Evolutionary conservation across 352 stramenopile genomes (phyloP).

Genomic region (Phytopythium sindhum): DNA sequence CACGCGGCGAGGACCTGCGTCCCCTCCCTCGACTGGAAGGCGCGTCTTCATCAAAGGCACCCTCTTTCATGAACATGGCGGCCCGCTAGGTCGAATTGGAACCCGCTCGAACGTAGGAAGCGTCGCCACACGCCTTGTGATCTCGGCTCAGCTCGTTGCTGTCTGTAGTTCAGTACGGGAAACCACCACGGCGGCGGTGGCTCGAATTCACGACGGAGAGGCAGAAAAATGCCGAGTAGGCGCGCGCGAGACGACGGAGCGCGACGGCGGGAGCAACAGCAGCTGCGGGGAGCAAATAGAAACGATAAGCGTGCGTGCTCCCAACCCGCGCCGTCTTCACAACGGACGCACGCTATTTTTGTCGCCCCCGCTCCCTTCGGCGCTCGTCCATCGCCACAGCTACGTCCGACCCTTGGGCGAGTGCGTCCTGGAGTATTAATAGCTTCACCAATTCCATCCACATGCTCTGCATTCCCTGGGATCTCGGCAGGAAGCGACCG

Average conservation of each 20-base stretch:
- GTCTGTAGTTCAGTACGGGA: not conserved
- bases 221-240: slow-evolving; percentile 3
- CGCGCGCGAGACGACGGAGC: not conserved
- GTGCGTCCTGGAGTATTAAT: not conserved
- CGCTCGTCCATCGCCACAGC: not conserved
- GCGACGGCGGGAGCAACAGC: not conserved
- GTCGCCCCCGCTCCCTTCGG: not conserved
- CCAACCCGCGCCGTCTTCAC: not conserved
- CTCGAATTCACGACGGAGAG: not conserved
- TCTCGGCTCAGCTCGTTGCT: not conserved
- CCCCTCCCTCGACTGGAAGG: slow-evolving; percentile 17
- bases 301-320: not conserved
- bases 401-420: not conserved
- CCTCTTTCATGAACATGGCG: slow-evolving; percentile 84
- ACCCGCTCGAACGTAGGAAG: not conserved
- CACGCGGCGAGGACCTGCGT: slow-evolving; percentile 16
- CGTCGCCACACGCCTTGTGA: not conserved
- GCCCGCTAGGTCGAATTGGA: not conserved
- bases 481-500: too few species aligned
- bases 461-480: not conserved
- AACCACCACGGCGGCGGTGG: not conserved
- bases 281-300: not conserved
- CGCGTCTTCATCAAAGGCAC: slow-evolving; percentile 67
- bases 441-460: not conserved
- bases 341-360: slow-evolving; percentile 2